Evolutionary conservation across 305 asterid genomes (phyloP).

Genomic region (Rubia occidens): DNA sequence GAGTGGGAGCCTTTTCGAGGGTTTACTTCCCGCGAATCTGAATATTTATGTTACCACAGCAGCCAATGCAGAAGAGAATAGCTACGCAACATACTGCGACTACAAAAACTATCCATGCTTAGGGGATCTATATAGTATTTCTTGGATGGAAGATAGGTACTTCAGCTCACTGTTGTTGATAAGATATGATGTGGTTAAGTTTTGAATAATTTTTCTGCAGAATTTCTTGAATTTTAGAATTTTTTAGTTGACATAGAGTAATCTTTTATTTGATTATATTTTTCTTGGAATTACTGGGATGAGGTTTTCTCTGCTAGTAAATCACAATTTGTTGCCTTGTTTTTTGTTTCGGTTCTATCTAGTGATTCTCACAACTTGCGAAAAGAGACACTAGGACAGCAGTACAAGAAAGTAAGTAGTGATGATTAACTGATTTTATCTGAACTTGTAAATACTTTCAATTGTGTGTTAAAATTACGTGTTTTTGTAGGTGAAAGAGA

Average conservation of each 20-base stretch:
- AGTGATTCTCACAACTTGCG: conserved; percentile 29
- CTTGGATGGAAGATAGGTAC: conserved; percentile 98
- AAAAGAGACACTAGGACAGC: conserved; percentile 58
- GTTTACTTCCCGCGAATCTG: conserved; percentile 64
- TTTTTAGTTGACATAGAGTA: too few relatives aligned
- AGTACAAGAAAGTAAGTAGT: conserved; percentile 43
- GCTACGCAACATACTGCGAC: conserved; percentile 86
- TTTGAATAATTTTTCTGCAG: not conserved
- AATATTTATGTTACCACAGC: conserved; percentile 77
- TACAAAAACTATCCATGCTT: conserved; percentile 56
- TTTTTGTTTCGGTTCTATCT: too few relatives aligned
- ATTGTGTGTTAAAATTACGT: not conserved
- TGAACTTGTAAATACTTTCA: not conserved
- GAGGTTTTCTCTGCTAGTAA: too few relatives aligned
- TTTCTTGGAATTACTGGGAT: too few relatives aligned
- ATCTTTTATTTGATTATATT: too few relatives aligned
- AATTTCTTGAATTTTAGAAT: too few relatives aligned
- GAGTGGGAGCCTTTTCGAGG: conserved; percentile 80
- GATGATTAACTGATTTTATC: not conserved
- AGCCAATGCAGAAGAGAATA: conserved; percentile 70
- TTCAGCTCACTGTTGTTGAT: too few relatives aligned
- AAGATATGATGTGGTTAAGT: not conserved
- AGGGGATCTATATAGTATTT: conserved; percentile 81
- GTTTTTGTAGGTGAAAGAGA: conserved; percentile 49
- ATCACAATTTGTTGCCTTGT: too few relatives aligned